Conservation (phyloP, 495 filamentous ascomycete genomes). For the Aspergillus baeticus region DNA sequence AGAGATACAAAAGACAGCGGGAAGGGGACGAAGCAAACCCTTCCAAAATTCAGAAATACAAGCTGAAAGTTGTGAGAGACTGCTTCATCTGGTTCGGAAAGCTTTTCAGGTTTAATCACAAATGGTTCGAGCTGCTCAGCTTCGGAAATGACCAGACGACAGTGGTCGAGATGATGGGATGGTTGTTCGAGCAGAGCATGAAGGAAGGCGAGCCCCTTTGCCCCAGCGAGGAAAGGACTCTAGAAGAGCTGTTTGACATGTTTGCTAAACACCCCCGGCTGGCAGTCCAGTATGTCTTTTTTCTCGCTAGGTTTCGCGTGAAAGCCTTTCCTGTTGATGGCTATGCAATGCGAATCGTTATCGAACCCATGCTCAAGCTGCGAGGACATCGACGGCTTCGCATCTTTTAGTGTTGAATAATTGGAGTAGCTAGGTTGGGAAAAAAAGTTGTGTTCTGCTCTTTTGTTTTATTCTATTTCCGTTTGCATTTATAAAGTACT, state of each 20-base stretch:
- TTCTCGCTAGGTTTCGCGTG: neutral
- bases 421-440: too few species aligned
- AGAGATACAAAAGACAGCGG: neutral
- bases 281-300: slow-evolving; percentile 2
- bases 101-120: neutral
- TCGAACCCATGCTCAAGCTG: neutral
- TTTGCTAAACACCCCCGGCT: neutral
- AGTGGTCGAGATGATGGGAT: neutral
- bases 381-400: too few species aligned
- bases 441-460: too few species aligned
- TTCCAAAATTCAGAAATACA: neutral
- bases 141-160: neutral
- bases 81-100: slow-evolving; percentile 2
- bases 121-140: neutral
- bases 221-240: neutral
- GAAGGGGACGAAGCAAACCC: neutral
- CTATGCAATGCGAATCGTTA: neutral
- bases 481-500: too few species aligned
- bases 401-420: too few species aligned
- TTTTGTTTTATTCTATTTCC: too few species aligned
- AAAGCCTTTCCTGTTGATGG: neutral
- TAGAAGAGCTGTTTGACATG: neutral
- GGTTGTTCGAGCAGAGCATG: neutral
- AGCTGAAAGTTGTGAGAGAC: neutral
- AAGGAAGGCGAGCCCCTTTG: neutral